Percentiles rank a stretch among this genome's conserved stretches.
These are phyloP conservation scores for Aspergillus persii DNA, from an alignment of 2,329 filamentous ascomycete genomes.

Conservation along the genomic window DNA sequence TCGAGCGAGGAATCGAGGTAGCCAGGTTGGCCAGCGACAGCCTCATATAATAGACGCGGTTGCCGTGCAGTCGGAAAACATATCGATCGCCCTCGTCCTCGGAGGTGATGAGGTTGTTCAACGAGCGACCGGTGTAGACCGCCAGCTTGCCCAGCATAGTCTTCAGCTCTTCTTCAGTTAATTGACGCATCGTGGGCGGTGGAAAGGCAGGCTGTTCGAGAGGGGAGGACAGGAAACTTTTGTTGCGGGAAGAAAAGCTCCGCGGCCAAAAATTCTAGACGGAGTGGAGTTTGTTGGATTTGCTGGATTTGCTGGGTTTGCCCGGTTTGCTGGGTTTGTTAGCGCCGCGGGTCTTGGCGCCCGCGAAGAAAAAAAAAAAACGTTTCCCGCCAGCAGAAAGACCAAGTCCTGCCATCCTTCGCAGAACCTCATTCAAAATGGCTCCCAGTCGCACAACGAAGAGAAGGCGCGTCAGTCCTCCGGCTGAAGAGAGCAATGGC, in stretches of 20 bases:
- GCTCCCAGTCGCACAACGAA: slow-evolving; percentile 48
- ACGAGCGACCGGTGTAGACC: slow-evolving; percentile 82
- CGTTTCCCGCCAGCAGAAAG: slow-evolving; percentile 11
- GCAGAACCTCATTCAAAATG: slow-evolving; percentile 36
- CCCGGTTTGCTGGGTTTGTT: background rate
- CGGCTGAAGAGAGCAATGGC: slow-evolving; percentile 34
- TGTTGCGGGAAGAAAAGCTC: slow-evolving; percentile 17
- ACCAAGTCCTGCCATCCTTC: background rate
- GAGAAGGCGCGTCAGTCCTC: slow-evolving; percentile 51
- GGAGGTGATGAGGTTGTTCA: slow-evolving; percentile 80
- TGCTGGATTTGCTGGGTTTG: too few relatives aligned
- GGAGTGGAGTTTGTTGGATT: slow-evolving; percentile 9
- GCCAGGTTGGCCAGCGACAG: slow-evolving; percentile 88
- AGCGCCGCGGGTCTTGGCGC: slow-evolving; percentile 28
- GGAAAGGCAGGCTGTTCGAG: background rate
- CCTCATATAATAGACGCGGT: slow-evolving; percentile 87
- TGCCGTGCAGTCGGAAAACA: slow-evolving; percentile 80
- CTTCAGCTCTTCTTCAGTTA: slow-evolving; percentile 65
- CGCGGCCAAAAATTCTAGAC: slow-evolving; percentile 22
- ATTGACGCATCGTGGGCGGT: slow-evolving; percentile 62
- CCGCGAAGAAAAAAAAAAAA: slow-evolving; percentile 27
- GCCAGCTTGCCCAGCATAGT: slow-evolving; percentile 90
- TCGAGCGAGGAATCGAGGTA: slow-evolving; percentile 76
- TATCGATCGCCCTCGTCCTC: slow-evolving; percentile 70
- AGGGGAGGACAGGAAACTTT: background rate